Conservation (phyloP, 768 basidiomycete genomes). For the Pleurotus platypus region DNA sequence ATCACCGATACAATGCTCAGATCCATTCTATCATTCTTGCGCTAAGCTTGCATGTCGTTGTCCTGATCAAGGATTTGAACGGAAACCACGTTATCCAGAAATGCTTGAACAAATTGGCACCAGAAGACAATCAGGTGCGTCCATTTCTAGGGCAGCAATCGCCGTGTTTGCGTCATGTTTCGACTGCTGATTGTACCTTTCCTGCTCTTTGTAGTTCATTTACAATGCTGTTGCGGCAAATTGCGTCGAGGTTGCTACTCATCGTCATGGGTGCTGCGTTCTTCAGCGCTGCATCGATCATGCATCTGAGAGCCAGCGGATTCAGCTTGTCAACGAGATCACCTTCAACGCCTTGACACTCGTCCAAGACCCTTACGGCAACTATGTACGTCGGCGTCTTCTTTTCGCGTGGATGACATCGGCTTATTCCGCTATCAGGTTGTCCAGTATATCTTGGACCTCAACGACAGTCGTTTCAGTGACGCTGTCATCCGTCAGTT, state of each 20-base stretch:
- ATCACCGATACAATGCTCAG: slow-evolving; percentile 81
- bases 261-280: slow-evolving; percentile 98
- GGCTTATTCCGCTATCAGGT: slow-evolving; percentile 44
- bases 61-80: slow-evolving; percentile 97
- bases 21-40: slow-evolving; percentile 97
- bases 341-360: slow-evolving; percentile 97
- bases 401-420: background rate
- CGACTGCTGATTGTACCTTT: background rate
- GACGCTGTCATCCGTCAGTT: slow-evolving; percentile 98
- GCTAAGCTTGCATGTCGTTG: slow-evolving; percentile 95
- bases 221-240: slow-evolving; percentile 99
- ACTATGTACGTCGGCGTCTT: slow-evolving; percentile 58
- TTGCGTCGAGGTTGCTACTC: slow-evolving; percentile 97
- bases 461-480: slow-evolving; percentile 98
- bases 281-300: slow-evolving; percentile 98
- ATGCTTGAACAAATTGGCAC: slow-evolving; percentile 95
- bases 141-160: background rate
- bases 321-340: slow-evolving; percentile 98
- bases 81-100: slow-evolving; percentile 99
- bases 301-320: slow-evolving; percentile 90
- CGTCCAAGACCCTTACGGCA: slow-evolving; percentile 96
- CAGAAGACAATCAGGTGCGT: slow-evolving; percentile 94
- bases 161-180: background rate
- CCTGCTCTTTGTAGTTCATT: slow-evolving; percentile 64
- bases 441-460: slow-evolving; percentile 96